Percentiles rank a stretch among this genome's conserved stretches.
Evolutionary conservation across 2,329 filamentous ascomycete genomes (phyloP).

Genomic region (Diaporthe eres): DNA sequence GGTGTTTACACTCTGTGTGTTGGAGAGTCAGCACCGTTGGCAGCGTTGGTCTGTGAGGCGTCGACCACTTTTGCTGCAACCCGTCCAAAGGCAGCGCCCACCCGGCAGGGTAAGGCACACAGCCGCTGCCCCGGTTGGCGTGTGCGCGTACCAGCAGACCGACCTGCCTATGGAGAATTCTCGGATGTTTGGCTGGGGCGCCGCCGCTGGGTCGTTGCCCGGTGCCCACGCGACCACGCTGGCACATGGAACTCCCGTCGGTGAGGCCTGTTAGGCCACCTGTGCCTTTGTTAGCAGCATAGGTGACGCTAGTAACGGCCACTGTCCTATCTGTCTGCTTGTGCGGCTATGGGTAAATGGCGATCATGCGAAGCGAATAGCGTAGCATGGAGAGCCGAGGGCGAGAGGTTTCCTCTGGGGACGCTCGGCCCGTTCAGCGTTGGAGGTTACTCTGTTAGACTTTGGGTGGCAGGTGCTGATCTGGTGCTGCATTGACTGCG

Average conservation of each 20-base stretch:
- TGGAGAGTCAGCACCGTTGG: background rate
- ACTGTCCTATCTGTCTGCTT: conserved; percentile 31
- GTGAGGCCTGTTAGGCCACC: conserved; percentile 32
- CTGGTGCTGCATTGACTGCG: conserved; percentile 20
- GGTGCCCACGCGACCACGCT: conserved; percentile 13
- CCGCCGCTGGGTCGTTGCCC: background rate
- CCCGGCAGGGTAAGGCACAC: conserved; percentile 14
- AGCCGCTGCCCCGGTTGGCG: conserved; percentile 1
- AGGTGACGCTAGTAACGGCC: conserved; percentile 24
- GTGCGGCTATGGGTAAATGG: conserved; percentile 1
- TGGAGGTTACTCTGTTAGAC: background rate
- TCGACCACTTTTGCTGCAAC: conserved; percentile 15
- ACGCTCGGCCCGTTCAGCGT: conserved; percentile 6
- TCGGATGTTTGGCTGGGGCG: conserved; percentile 26
- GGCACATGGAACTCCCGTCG: conserved; percentile 39
- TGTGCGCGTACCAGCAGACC: conserved; percentile 10
- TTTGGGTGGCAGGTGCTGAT: conserved; percentile 4
- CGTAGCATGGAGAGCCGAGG: conserved; percentile 10
- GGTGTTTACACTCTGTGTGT: background rate
- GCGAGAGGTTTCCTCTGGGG: background rate
- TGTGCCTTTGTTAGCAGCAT: conserved; percentile 28
- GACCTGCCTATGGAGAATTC: conserved; percentile 26
- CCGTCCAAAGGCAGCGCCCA: background rate
- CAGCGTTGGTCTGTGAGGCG: conserved; percentile 21
- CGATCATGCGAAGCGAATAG: conserved; percentile 20